phyloP scores from a whole-genome alignment of 495 filamentous ascomycete species.

The Xylaria telfairii region DNA sequence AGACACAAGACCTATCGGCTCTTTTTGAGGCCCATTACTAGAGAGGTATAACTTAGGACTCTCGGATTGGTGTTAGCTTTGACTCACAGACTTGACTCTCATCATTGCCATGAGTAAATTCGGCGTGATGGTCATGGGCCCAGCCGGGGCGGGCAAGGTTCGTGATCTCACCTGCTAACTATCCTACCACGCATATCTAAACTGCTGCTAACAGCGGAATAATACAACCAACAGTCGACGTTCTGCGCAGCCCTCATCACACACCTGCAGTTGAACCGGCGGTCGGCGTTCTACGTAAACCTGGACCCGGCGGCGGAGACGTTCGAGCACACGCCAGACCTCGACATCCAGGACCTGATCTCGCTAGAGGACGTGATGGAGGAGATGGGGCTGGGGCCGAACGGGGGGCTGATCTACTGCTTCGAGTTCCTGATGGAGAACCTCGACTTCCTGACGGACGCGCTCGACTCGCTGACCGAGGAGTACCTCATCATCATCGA shows the following conservation, averaged over 20 bases:
- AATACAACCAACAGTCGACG: constrained; percentile 65
- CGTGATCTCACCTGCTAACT: too few relatives aligned
- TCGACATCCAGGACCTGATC: constrained; percentile 97
- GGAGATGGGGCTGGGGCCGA: constrained; percentile 89
- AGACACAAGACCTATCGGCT: neutral
- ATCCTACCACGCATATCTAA: neutral
- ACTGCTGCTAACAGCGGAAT: neutral
- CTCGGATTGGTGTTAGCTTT: too few relatives aligned
- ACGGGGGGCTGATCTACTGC: constrained; percentile 96
- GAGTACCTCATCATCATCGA: constrained; percentile 97
- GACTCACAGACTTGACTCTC: too few relatives aligned
- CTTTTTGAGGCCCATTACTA: too few relatives aligned
- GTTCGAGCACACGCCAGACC: constrained; percentile 88
- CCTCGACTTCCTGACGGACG: constrained; percentile 89
- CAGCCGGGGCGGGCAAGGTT: constrained; percentile 86
- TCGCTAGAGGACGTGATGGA: constrained; percentile 98
- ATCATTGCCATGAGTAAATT: constrained; percentile 81
- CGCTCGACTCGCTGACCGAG: constrained; percentile 84
- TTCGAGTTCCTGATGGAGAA: constrained; percentile 97
- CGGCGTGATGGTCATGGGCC: constrained; percentile 93
- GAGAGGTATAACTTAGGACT: too few relatives aligned
- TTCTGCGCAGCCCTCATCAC: constrained; percentile 94
- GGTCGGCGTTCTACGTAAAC: constrained; percentile 94
- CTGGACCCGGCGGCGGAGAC: constrained; percentile 95
- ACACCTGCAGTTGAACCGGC: constrained; percentile 84